A percentile compares a stretch with the other conserved stretches of the same genome.
Evolutionary conservation across 1,284 basidiomycete genomes (phyloP).

Genomic region (Anthracocystis walkeri): DNA sequence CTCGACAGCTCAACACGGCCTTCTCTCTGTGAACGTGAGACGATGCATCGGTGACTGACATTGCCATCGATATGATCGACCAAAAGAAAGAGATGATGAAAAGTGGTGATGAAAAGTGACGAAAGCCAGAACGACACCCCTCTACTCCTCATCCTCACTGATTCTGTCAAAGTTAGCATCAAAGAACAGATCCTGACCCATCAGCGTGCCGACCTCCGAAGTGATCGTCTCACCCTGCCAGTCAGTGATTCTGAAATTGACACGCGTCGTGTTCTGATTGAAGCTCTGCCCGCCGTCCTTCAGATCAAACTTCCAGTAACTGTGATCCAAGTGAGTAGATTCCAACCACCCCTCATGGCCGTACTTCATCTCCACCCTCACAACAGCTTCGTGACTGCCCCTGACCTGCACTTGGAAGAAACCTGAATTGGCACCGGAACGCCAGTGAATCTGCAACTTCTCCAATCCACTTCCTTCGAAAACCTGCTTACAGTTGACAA

Average conservation of each 20-base stretch:
- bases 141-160: not conserved
- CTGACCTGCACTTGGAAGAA: constrained; percentile 46
- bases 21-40: not conserved
- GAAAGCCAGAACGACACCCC: not conserved
- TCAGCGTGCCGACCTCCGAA: constrained; percentile 22
- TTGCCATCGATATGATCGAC: constrained; percentile 2
- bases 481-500: constrained; percentile 41
- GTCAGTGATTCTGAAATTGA: constrained; percentile 41
- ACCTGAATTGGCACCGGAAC: constrained; percentile 22
- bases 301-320: constrained; percentile 34
- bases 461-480: constrained; percentile 24
- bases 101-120: not conserved
- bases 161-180: constrained; percentile 39
- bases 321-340: constrained; percentile 21
- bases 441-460: constrained; percentile 39
- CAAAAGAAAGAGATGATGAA: not conserved
- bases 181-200: constrained; percentile 28
- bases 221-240: constrained; percentile 51
- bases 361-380: constrained; percentile 35
- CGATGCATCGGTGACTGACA: not conserved
- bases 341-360: constrained; percentile 8
- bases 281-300: not conserved
- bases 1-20: not conserved
- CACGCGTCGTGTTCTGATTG: not conserved
- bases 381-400: constrained; percentile 38